These are phyloP conservation scores for Lablab purpureus DNA, from an alignment of 306 rosid genomes.

Conservation along the genomic window DNA sequence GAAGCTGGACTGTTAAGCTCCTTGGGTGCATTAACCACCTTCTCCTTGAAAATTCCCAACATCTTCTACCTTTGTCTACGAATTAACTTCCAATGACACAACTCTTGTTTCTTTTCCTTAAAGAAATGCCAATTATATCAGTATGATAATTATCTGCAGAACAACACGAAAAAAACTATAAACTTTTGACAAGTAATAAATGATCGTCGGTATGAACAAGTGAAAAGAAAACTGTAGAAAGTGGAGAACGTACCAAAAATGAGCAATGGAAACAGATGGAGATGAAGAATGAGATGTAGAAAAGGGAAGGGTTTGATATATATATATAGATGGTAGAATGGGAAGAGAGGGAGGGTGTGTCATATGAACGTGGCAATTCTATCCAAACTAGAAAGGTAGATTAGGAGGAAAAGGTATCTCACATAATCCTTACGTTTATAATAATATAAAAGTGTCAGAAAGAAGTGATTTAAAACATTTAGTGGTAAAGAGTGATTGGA, in stretches of 20 bases:
- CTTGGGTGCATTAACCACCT: conserved; percentile 77
- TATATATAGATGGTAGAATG: conserved; percentile 32
- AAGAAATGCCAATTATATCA: conserved; percentile 50
- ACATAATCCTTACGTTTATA: not conserved
- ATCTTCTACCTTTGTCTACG: conserved; percentile 14
- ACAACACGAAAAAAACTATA: conserved; percentile 4
- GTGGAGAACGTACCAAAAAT: conserved; percentile 5
- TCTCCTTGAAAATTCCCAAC: conserved; percentile 88
- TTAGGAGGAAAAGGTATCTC: not conserved
- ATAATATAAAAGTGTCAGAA: not conserved
- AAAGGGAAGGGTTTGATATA: conserved; percentile 40
- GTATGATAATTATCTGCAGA: conserved; percentile 42
- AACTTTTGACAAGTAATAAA: conserved; percentile 21
- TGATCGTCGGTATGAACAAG: not conserved
- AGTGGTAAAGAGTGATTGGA: not conserved
- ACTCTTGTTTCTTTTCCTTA: too few relatives aligned
- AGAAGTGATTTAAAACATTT: not conserved
- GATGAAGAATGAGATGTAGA: conserved; percentile 33
- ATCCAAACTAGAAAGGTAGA: conserved; percentile 54
- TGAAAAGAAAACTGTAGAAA: not conserved
- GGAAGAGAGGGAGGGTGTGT: not conserved
- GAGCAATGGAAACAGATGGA: conserved; percentile 20
- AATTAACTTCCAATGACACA: not conserved
- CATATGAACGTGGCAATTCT: conserved; percentile 61
- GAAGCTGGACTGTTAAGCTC: conserved; percentile 91